A percentile compares a stretch with the other conserved stretches of the same genome.
Conservation (phyloP, 1,284 basidiomycete species). For the Cutaneotrichosporon sp. region DNA sequence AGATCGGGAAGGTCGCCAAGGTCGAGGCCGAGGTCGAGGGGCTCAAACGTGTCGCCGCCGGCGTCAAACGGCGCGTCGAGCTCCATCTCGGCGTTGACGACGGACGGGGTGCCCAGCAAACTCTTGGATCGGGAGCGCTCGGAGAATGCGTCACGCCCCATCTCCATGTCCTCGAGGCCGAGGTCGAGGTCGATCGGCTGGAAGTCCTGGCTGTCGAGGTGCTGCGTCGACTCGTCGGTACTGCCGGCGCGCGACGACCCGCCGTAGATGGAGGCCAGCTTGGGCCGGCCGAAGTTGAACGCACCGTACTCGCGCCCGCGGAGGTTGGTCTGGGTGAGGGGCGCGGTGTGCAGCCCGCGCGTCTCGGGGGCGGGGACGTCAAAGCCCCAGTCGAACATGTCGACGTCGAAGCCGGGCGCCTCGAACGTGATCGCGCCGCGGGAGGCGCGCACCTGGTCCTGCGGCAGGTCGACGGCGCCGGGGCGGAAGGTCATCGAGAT, state of each 20-base stretch:
- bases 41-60: slow-evolving; percentile 13
- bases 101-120: slow-evolving; percentile 26
- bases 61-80: slow-evolving; percentile 27
- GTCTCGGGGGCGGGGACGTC: slow-evolving; percentile 17
- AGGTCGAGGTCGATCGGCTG: slow-evolving; percentile 46
- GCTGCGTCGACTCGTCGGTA: slow-evolving; percentile 49
- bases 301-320: slow-evolving; percentile 46
- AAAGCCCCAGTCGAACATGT: slow-evolving; percentile 47
- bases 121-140: slow-evolving; percentile 20
- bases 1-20: slow-evolving; percentile 50
- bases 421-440: slow-evolving; percentile 62
- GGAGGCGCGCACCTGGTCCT: slow-evolving; percentile 84
- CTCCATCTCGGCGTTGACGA: slow-evolving; percentile 54
- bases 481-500: slow-evolving; percentile 96
- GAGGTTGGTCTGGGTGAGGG: slow-evolving; percentile 31
- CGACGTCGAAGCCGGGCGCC: slow-evolving; percentile 28
- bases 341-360: slow-evolving; percentile 25
- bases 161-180: slow-evolving; percentile 58
- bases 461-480: slow-evolving; percentile 89
- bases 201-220: slow-evolving; percentile 84
- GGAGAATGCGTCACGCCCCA: slow-evolving; percentile 67
- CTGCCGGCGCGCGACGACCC: slow-evolving; percentile 40
- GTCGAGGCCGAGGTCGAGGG: slow-evolving; percentile 30
- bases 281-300: slow-evolving; percentile 48
- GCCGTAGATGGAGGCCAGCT: slow-evolving; percentile 54